Conservation (phyloP, 164 flowering plant species). For the Berberis vulgaris region DNA sequence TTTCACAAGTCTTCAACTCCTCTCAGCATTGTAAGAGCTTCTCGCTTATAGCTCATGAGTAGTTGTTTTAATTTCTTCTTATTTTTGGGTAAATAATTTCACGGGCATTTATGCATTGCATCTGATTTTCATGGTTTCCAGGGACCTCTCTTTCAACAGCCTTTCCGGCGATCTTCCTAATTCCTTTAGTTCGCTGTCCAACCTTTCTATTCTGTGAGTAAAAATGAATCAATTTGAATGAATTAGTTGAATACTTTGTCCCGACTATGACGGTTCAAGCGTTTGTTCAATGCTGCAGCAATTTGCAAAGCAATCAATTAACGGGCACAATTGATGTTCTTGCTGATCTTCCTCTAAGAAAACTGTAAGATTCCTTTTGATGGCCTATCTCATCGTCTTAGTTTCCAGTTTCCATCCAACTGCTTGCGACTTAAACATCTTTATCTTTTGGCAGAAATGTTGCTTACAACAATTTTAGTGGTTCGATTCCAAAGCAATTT, state of each 20-base stretch:
- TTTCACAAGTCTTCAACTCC: slow-evolving; percentile 38
- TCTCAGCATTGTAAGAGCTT: slow-evolving; percentile 56
- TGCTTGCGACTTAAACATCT: slow-evolving; percentile 8
- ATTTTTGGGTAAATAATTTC: too few relatives aligned
- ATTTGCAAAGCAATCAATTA: slow-evolving; percentile 74
- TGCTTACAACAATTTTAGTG: slow-evolving; percentile 71
- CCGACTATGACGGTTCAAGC: slow-evolving; percentile 6
- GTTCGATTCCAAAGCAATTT: slow-evolving; percentile 83
- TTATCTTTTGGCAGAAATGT: slow-evolving; percentile 53
- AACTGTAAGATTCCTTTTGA: slow-evolving; percentile 42
- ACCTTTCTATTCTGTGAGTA: slow-evolving; percentile 80
- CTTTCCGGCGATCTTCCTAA: slow-evolving; percentile 78
- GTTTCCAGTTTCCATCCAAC: neutral
- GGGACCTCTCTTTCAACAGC: slow-evolving; percentile 89
- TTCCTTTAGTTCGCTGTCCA: slow-evolving; percentile 59
- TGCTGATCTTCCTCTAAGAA: slow-evolving; percentile 42
- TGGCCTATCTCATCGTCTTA: neutral
- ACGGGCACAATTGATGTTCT: slow-evolving; percentile 67
- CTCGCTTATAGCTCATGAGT: neutral
- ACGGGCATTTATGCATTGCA: too few relatives aligned
- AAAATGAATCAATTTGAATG: neutral
- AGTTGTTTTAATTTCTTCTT: too few relatives aligned
- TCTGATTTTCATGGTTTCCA: slow-evolving; percentile 18
- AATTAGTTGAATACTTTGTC: neutral
- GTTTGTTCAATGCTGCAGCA: slow-evolving; percentile 27